A percentile compares a stretch with the other conserved stretches of the same genome.
phyloP scores from a whole-genome alignment of 169 alveolate species.

The Eimeria maxima region DNA sequence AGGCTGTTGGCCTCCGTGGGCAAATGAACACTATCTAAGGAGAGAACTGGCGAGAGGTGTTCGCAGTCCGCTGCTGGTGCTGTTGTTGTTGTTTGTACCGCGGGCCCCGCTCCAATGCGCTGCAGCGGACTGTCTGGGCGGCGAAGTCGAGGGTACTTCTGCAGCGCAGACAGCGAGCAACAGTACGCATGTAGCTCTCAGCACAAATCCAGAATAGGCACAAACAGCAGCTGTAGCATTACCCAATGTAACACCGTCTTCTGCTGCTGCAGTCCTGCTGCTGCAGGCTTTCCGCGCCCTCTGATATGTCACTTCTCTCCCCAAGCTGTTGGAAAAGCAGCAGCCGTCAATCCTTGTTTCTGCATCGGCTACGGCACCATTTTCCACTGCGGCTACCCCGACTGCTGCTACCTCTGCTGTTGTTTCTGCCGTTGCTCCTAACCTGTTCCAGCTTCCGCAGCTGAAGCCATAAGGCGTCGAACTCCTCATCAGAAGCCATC shows the following conservation, averaged over 20 bases:
- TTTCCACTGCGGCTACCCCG: not conserved
- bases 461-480: constrained; percentile 38
- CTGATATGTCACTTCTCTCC: not conserved
- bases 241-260: not conserved
- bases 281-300: not conserved
- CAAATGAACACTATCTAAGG: constrained; percentile 39
- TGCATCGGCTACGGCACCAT: not conserved
- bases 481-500: constrained; percentile 47
- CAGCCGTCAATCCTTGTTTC: not conserved
- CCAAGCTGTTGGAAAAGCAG: not conserved
- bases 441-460: constrained; percentile 33
- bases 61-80: constrained; percentile 39
- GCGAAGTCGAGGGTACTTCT: constrained; percentile 39
- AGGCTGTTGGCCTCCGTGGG: constrained; percentile 38
- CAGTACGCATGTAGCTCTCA: not conserved
- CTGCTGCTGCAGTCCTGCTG: not conserved
- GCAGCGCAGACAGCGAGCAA: constrained; percentile 19
- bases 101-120: not conserved
- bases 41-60: constrained; percentile 29
- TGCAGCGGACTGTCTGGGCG: constrained; percentile 61
- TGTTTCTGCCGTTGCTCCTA: constrained; percentile 11
- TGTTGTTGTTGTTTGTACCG: not conserved
- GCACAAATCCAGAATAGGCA: not conserved
- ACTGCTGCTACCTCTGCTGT: constrained; percentile 9
- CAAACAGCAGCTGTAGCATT: not conserved